Evolutionary conservation across 2,329 filamentous ascomycete species (phyloP), one percentile per base, ranked within the genome.

Genomic region (Ophiostoma sp.): DNA sequence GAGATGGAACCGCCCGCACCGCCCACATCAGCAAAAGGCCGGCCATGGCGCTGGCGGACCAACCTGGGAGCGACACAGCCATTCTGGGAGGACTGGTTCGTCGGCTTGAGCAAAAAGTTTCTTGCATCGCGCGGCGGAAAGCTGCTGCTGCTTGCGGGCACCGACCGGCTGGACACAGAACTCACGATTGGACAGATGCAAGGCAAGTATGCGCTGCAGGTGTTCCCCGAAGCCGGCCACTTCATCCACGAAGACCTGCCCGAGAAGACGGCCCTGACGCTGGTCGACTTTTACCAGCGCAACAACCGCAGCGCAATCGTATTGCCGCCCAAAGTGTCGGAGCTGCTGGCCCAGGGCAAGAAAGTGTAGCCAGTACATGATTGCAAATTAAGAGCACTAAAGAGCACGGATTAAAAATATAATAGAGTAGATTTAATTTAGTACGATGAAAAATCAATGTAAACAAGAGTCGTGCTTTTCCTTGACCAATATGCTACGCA

Each of bases 111-210:
- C 78, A 87, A 87, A 75, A 97, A 96, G 80, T 99, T 98, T 77
- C 83, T 97, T 62, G 85, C 84, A 68, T 92, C 91, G 0, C 88
- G 86, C 73, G 94, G 92, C 36, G 94, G 93, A 10, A 97, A 97
- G 79, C 79, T 96, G 72, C 81, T 97, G 68, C 80, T 97, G 68
- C 84, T 97, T 41, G 94, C 94, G 3, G 94, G 94, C 23, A 97
- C 94, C 13, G 94, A 97, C 80, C 85, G 94, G 67, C 79, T 97
- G 71, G 94, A 97, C 78, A 96, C 92, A 74, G 94, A 96, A 77
- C 81, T 97, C 76, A 97, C 92, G 79, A 97, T 97, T 78, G 94
- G 94, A 20, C 94, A 97, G 80, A 97, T 97, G 94, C 94, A 97
- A 83, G 94, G 94, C 5, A 98, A 98, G 84, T 99, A 98, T 77